These are phyloP conservation scores for Xylaria sp. DNA, from an alignment of 2,329 filamentous ascomycete species.

Conservation along the genomic window DNA sequence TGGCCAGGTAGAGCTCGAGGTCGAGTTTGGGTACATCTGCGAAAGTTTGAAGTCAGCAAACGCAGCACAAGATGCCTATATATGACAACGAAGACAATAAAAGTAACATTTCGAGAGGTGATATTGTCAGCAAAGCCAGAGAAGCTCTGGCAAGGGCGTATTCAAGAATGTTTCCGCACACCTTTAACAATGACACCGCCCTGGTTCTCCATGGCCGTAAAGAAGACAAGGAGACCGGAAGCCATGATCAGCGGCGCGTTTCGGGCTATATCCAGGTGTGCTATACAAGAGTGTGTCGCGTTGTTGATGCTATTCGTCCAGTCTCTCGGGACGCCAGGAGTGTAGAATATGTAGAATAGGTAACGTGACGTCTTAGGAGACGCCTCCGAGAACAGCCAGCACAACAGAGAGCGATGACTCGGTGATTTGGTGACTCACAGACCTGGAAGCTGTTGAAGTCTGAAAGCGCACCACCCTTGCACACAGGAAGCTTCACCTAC, in stretches of 20 bases:
- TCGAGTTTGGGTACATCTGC: constrained; percentile 87
- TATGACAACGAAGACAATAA: no score
- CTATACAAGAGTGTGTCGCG: neutral
- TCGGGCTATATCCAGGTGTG: neutral
- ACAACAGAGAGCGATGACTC: no score
- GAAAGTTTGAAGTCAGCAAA: neutral
- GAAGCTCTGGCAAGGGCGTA: neutral
- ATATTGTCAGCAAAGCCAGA: constrained; percentile 14
- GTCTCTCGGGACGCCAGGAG: neutral
- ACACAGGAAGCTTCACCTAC: neutral
- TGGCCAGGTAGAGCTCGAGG: constrained; percentile 87
- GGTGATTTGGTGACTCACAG: no score
- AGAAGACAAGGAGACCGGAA: constrained; percentile 57
- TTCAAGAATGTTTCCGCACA: neutral
- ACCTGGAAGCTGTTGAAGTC: neutral
- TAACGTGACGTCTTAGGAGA: neutral
- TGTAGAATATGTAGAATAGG: neutral
- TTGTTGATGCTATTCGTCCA: neutral
- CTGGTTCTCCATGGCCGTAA: constrained; percentile 59
- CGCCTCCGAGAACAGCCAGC: no score
- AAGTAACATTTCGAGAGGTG: no score
- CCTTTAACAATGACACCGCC: constrained; percentile 59
- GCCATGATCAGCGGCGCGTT: constrained; percentile 47
- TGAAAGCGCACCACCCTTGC: neutral
- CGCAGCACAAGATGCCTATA: neutral